These are phyloP conservation scores for Colletotrichum sp. DNA, from an alignment of 2,329 filamentous ascomycete species.

Conservation along the genomic window DNA sequence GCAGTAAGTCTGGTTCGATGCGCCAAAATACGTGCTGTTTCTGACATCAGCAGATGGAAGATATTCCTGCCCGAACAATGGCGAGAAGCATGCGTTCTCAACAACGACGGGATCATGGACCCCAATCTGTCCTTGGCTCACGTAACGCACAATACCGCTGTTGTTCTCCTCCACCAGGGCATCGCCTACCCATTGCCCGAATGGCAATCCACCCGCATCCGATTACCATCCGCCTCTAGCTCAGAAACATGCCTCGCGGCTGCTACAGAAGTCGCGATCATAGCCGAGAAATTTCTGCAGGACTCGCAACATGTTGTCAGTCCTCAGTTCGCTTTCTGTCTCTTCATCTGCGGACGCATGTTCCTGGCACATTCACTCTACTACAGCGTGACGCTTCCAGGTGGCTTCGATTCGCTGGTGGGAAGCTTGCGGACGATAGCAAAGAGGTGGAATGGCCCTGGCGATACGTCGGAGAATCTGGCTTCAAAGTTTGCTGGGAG, in stretches of 20 bases:
- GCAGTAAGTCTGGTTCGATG: conserved; percentile 32
- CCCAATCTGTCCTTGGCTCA: conserved; percentile 49
- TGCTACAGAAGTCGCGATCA: conserved; percentile 41
- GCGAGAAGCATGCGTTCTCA: conserved; percentile 43
- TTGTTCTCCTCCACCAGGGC: conserved; percentile 44
- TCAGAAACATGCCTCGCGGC: conserved; percentile 45
- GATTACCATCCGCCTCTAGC: conserved; percentile 41
- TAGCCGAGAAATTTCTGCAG: conserved; percentile 39
- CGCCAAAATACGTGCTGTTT: neutral
- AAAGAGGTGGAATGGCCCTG: conserved; percentile 37
- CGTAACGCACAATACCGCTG: conserved; percentile 46
- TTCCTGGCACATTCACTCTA: conserved; percentile 37
- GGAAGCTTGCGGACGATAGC: conserved; percentile 39
- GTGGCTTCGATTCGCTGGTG: conserved; percentile 36
- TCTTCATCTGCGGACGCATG: conserved; percentile 40
- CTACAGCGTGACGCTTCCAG: conserved; percentile 30
- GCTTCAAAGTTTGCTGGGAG: conserved; percentile 38
- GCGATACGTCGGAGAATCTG: conserved; percentile 30
- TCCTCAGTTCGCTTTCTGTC: conserved; percentile 43
- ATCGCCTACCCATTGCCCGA: conserved; percentile 41
- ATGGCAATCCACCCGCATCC: conserved; percentile 32
- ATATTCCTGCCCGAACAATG: conserved; percentile 48
- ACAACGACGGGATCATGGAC: conserved; percentile 44
- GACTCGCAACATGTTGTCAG: conserved; percentile 32
- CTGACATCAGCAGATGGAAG: conserved; percentile 40